phyloP scores from a whole-genome alignment of 805 yeast species.

The Saccharomyces jurei region DNA sequence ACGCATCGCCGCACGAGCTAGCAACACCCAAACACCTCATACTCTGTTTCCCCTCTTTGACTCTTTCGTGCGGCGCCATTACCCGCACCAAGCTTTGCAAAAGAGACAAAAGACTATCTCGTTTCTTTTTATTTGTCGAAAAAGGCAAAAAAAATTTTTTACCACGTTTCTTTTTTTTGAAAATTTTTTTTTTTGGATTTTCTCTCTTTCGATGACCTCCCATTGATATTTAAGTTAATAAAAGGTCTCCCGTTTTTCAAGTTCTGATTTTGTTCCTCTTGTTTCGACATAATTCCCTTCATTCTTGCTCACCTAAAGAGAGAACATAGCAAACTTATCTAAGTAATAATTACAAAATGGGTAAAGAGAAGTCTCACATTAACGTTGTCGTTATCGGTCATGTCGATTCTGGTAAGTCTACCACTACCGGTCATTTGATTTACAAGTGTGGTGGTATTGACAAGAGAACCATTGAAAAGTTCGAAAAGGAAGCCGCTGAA shows the following conservation, averaged over 20 bases:
- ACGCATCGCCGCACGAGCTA: neutral
- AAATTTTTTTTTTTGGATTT: neutral
- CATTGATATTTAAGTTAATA: neutral
- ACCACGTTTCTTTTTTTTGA: neutral
- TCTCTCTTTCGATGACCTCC: neutral
- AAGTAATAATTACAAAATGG: conserved; percentile 37
- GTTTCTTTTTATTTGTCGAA: conserved; percentile 3
- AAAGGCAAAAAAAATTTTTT: conserved; percentile 3
- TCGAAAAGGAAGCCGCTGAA: conserved; percentile 96
- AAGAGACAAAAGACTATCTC: neutral
- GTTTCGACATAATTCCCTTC: conserved; percentile 1
- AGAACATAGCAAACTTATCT: conserved; percentile 5
- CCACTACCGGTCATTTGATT: conserved; percentile 98
- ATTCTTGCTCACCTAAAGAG: neutral
- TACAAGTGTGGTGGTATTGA: conserved; percentile 99
- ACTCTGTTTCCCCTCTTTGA: neutral
- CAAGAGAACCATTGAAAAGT: conserved; percentile 97
- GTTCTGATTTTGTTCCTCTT: conserved; percentile 1
- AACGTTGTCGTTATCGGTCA: conserved; percentile 99
- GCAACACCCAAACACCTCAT: neutral
- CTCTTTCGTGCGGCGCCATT: neutral
- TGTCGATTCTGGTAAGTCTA: conserved; percentile 99
- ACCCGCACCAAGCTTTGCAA: neutral
- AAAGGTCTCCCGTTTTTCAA: neutral
- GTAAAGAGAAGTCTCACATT: conserved; percentile 95